These are phyloP conservation scores for Phytophthora uliginosa DNA, from an alignment of 352 stramenopile species.

Conservation along the genomic window DNA sequence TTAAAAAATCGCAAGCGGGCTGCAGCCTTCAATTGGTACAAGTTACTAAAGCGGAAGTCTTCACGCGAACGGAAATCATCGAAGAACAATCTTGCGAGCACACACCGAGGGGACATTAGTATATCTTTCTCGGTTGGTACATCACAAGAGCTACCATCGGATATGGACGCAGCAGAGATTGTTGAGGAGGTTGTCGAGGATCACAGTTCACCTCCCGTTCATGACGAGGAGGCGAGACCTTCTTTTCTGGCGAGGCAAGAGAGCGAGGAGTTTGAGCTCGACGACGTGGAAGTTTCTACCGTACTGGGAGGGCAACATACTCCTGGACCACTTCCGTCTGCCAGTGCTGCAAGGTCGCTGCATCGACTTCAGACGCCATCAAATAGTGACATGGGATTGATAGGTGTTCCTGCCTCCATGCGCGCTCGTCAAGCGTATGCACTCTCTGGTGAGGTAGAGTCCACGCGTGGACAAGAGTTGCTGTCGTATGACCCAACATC, in stretches of 20 bases:
- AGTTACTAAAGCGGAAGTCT: conserved; percentile 84
- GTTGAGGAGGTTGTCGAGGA: conserved; percentile 47
- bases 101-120: conserved; percentile 79
- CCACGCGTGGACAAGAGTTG: conserved; percentile 63
- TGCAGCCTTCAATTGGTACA: conserved; percentile 91
- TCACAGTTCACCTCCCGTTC: conserved; percentile 29
- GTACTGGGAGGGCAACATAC: conserved; percentile 42
- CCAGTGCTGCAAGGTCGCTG: conserved; percentile 65
- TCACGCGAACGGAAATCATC: conserved; percentile 61
- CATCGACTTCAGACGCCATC: conserved; percentile 76
- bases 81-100: conserved; percentile 56
- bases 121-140: conserved; percentile 88
- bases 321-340: conserved; percentile 57
- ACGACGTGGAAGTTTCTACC: conserved; percentile 55
- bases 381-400: conserved; percentile 46
- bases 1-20: conserved; percentile 79
- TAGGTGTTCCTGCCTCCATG: conserved; percentile 47
- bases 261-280: conserved; percentile 50
- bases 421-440: conserved; percentile 57
- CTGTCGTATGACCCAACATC: conserved; percentile 72
- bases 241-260: conserved; percentile 43
- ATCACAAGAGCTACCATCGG: conserved; percentile 80
- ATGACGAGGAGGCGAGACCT: conserved; percentile 31
- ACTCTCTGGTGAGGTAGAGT: conserved; percentile 59
- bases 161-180: conserved; percentile 56